Percentiles rank a stretch among this genome's conserved stretches.
These are phyloP conservation scores for Rachicladosporium sp. DNA, from an alignment of 2,329 filamentous ascomycete species.

Conservation along the genomic window DNA sequence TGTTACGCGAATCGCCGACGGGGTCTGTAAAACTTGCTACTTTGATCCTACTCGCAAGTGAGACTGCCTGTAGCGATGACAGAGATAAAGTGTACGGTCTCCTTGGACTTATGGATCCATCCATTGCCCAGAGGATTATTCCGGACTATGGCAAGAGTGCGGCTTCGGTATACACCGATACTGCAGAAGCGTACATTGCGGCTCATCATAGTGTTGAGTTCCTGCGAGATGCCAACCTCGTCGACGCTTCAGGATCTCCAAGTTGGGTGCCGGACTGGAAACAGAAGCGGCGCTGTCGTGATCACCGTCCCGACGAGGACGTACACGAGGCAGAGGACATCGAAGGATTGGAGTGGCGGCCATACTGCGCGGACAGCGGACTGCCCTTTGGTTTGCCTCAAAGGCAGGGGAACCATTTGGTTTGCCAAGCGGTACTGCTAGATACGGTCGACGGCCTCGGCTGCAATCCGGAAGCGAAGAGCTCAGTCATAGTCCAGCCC, in stretches of 20 bases:
- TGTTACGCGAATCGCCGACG: too few species aligned
- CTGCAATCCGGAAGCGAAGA: neutral
- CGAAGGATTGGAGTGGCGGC: neutral
- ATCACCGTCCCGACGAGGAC: neutral
- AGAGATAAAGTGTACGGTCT: slow-evolving; percentile 1
- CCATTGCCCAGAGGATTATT: neutral
- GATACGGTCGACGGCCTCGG: neutral
- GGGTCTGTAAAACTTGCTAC: neutral
- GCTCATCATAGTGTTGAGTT: neutral
- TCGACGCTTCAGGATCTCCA: neutral
- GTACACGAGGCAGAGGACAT: neutral
- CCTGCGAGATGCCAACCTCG: neutral
- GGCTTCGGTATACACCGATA: neutral
- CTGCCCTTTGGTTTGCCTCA: too few species aligned
- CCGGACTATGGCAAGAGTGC: neutral
- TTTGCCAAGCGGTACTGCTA: neutral
- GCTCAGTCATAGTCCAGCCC: neutral
- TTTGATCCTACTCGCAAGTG: neutral
- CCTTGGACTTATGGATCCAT: neutral
- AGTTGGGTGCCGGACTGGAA: neutral
- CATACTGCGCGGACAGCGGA: too few species aligned
- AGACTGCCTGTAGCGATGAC: neutral
- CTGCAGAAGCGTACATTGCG: neutral
- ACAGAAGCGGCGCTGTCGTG: neutral
- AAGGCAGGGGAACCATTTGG: neutral